Evolutionary conservation across 176 grass and related monocot genomes (phyloP).

Genomic region (Carex kokanica): DNA sequence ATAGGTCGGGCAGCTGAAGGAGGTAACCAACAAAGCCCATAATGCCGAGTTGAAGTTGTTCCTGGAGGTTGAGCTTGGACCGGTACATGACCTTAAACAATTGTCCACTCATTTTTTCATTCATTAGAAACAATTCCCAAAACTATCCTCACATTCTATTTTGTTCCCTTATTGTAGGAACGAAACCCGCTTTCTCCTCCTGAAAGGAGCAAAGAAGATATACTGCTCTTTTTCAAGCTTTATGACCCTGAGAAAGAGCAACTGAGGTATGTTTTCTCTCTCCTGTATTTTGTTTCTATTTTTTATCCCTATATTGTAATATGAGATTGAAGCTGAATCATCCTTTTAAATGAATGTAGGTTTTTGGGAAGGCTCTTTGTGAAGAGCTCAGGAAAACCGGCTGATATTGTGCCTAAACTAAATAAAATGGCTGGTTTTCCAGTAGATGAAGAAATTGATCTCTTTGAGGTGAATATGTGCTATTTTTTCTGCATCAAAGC

Average conservation of each 20-base stretch:
- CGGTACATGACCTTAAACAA: constrained; percentile 31
- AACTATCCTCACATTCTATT: constrained; percentile 2
- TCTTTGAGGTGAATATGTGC: constrained; percentile 72
- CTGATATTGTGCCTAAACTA: constrained; percentile 75
- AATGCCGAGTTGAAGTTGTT: constrained; percentile 82
- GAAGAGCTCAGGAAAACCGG: constrained; percentile 71
- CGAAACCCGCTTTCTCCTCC: constrained; percentile 58
- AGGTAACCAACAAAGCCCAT: constrained; percentile 66
- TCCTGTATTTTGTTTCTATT: constrained; percentile 17
- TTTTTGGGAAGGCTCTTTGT: constrained; percentile 92
- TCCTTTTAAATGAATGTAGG: constrained; percentile 43
- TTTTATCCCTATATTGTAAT: neutral
- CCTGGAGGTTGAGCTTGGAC: constrained; percentile 82
- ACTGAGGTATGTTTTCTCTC: constrained; percentile 47
- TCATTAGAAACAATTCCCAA: constrained; percentile 23
- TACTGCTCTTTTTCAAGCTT: constrained; percentile 97
- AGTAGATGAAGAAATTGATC: constrained; percentile 83
- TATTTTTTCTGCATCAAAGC: constrained; percentile 20
- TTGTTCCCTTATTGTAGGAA: constrained; percentile 44
- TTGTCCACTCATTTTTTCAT: neutral
- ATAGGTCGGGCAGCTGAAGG: constrained; percentile 85
- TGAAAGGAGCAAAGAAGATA: constrained; percentile 83
- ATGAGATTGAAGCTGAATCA: constrained; percentile 19
- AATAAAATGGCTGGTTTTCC: constrained; percentile 83
- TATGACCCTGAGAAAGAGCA: constrained; percentile 98